Conservation (phyloP, 2,329 filamentous ascomycete genomes). For the Pseudogymnoascus sp. region DNA sequence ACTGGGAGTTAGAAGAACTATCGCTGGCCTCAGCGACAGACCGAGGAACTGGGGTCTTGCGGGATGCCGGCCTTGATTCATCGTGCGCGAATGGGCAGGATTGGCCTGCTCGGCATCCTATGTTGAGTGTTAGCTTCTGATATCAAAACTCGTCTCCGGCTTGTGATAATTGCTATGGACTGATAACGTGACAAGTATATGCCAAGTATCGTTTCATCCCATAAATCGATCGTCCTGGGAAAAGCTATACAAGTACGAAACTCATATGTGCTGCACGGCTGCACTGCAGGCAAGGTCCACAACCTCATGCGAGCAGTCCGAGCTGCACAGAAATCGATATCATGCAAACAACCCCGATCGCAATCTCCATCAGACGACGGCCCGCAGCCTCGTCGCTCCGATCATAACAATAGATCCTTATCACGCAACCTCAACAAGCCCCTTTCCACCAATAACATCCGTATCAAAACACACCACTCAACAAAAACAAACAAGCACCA, state of each 20-base stretch:
- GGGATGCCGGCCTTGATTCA: slow-evolving; percentile 21
- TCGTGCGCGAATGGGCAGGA: slow-evolving; percentile 45
- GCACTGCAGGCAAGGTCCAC: slow-evolving; percentile 10
- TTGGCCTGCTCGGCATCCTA: slow-evolving; percentile 46
- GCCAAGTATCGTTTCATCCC: slow-evolving; percentile 23
- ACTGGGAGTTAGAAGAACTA: slow-evolving; percentile 14
- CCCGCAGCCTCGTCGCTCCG: neutral
- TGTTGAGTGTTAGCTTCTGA: slow-evolving; percentile 19
- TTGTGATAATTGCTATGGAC: neutral
- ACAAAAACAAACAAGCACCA: neutral
- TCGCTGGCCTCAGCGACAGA: slow-evolving; percentile 14
- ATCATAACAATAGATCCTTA: neutral
- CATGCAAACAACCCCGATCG: slow-evolving; percentile 1
- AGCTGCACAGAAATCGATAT: slow-evolving; percentile 10
- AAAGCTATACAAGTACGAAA: neutral
- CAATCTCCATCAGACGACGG: neutral
- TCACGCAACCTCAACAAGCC: neutral
- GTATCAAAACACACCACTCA: neutral
- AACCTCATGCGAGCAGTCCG: slow-evolving; percentile 15
- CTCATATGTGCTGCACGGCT: neutral
- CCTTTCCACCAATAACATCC: neutral
- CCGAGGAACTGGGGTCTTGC: slow-evolving; percentile 14
- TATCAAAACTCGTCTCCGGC: slow-evolving; percentile 14
- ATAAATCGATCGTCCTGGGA: slow-evolving; percentile 10
- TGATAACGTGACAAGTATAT: slow-evolving; percentile 1